Conservation (phyloP, 2,329 filamentous ascomycete species). For the Pseudocercospora fijiensis region DNA sequence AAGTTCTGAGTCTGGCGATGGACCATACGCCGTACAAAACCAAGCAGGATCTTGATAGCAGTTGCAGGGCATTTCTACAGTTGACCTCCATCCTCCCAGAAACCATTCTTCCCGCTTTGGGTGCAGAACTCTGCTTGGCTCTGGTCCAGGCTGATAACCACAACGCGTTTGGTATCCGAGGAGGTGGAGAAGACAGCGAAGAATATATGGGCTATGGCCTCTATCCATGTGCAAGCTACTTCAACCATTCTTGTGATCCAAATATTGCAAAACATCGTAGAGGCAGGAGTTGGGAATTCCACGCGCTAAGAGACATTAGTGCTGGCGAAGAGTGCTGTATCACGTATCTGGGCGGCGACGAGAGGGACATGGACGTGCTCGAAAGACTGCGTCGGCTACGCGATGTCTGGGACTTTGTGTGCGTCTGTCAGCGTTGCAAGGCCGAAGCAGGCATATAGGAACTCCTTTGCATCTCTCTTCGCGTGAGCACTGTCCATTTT, state of each 20-base stretch:
- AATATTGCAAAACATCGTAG: constrained; percentile 46
- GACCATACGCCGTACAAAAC: constrained; percentile 46
- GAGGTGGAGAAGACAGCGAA: constrained; percentile 41
- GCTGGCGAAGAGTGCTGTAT: constrained; percentile 49
- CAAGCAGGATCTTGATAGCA: constrained; percentile 41
- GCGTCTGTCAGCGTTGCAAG: constrained; percentile 44
- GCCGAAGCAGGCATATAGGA: constrained; percentile 9
- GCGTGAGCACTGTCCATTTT: not conserved
- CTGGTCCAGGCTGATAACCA: constrained; percentile 46
- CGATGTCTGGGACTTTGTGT: constrained; percentile 49
- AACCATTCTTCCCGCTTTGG: constrained; percentile 39
- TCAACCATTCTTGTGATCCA: constrained; percentile 50
- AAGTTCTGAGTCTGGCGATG: constrained; percentile 42
- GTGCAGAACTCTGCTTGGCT: constrained; percentile 37
- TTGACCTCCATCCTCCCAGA: constrained; percentile 44
- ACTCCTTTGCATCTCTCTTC: not conserved
- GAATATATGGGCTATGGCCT: constrained; percentile 52
- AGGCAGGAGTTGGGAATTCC: constrained; percentile 46
- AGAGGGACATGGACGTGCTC: constrained; percentile 40
- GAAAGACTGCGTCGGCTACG: constrained; percentile 42
- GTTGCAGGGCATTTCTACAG: constrained; percentile 45
- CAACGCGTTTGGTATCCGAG: constrained; percentile 49
- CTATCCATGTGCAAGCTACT: constrained; percentile 50
- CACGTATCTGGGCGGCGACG: constrained; percentile 51
- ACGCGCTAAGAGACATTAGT: constrained; percentile 38